Evolutionary conservation across 2,329 filamentous ascomycete genomes (phyloP), one percentile per base, ranked within the genome.

Genomic region (Colletotrichum sp.): DNA sequence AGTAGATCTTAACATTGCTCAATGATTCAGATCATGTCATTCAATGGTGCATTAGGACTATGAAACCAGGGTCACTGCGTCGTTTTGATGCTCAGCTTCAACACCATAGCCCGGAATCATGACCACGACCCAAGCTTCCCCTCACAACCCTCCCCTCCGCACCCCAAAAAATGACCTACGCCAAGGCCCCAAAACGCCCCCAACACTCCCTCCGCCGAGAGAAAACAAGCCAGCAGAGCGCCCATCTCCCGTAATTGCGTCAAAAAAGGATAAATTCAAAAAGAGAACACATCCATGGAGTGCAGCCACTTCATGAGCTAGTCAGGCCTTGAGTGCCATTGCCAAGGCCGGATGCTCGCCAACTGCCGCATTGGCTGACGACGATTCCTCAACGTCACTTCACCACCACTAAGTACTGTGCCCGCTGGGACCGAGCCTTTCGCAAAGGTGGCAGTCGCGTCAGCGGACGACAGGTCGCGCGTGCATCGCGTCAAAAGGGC

Each of bases 171-270:
- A 60, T 69, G 55, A 69, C 32, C 32, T 62, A 49, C 16, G 67
- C 67, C 67, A 62, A 69, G 67, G 10, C 12, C 44, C 28, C 49
- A 18, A 30, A 30, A 16, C 18, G 28, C 30, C 67, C 55, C 67
- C 55, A 62, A 62, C 16, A 12, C 16, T 4, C 39, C 28, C 30
- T 13, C 13, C 32, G 66, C 32, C 44, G 62, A 36, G 34, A 64
- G 62, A 28, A 28, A 28, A 64, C 8, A 15, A 13, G 28, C 24
- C 44, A 52, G n/a, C 44, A 55, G 18, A 7, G 10, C 16, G 55
- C 67, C 4, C 21, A 62, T 32, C 67, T 69, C 55, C 67, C 67
- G 67, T 69, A 69, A 62, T 69, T 69, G 67, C 55, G 67, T 62
- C 67, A 62, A 62, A 55, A 30, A 21, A 52, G 28, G 26, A 36